A percentile compares a stretch with the other conserved stretches of the same genome.
Conservation (phyloP, 108 stramenopile genomes). For the Fistulifera pelliculosa region DNA sequence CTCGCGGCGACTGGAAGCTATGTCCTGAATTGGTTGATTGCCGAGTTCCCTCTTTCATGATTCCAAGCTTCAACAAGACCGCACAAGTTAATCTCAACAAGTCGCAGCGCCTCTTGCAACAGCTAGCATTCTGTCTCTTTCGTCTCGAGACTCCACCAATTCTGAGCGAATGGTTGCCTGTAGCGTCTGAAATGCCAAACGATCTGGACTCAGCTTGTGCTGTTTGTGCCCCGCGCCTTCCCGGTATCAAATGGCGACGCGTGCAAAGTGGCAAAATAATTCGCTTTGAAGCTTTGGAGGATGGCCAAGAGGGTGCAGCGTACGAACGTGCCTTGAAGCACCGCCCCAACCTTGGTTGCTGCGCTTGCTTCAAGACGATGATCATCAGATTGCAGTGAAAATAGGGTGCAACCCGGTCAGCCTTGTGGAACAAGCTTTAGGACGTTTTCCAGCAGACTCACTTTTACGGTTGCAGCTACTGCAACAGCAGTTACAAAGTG, state of each 20-base stretch:
- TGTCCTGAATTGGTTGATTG: not conserved
- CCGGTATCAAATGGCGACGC: slow-evolving; percentile 15
- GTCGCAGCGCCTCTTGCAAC: slow-evolving; percentile 10
- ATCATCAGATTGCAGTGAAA: not conserved
- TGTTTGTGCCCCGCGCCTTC: slow-evolving; percentile 17
- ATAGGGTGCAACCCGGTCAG: slow-evolving; percentile 19
- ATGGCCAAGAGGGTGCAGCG: slow-evolving; percentile 22
- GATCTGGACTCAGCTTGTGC: slow-evolving; percentile 3
- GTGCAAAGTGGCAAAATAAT: slow-evolving; percentile 12
- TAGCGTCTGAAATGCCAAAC: not conserved
- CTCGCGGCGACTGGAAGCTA: slow-evolving; percentile 4
- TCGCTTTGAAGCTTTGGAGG: slow-evolving; percentile 19
- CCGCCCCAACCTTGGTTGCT: slow-evolving; percentile 18
- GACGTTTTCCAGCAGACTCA: slow-evolving; percentile 14
- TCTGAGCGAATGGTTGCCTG: slow-evolving; percentile 1
- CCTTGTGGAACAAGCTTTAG: slow-evolving; percentile 18
- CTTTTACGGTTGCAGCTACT: not conserved
- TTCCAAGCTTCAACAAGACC: not conserved
- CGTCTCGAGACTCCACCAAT: slow-evolving; percentile 14
- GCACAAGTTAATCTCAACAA: slow-evolving; percentile 16
- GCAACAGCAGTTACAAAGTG: not conserved
- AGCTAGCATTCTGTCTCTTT: slow-evolving; percentile 14
- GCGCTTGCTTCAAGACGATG: slow-evolving; percentile 8
- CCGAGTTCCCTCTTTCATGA: not conserved
- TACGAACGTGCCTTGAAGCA: slow-evolving; percentile 29